Conservation (phyloP, 257 asterid species). For the Solanum pimpinellifolium region DNA sequence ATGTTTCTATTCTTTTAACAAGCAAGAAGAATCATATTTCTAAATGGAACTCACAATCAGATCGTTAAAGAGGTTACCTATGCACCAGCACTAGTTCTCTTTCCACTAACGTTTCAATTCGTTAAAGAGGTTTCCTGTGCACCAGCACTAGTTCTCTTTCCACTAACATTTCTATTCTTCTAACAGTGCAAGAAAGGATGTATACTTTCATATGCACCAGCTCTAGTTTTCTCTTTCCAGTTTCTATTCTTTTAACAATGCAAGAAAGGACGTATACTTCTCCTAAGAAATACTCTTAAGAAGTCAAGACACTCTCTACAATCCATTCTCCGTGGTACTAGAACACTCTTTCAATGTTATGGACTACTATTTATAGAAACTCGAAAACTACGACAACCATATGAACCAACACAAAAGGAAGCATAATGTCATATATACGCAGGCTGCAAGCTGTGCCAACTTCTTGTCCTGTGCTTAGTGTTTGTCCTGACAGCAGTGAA, state of each 20-base stretch:
- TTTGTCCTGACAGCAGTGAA: neutral
- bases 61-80: neutral
- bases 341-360: neutral
- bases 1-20: neutral
- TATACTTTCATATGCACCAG: neutral
- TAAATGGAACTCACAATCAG: neutral
- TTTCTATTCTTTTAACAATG: neutral
- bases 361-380: neutral
- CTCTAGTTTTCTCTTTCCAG: neutral
- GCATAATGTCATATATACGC: neutral
- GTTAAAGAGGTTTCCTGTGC: neutral
- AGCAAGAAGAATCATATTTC: neutral
- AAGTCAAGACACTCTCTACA: neutral
- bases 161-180: neutral
- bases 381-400: neutral
- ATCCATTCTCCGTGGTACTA: neutral
- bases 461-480: neutral
- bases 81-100: neutral
- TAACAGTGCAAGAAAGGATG: neutral
- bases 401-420: neutral
- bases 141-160: neutral
- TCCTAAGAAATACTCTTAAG: neutral
- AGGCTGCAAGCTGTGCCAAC: neutral
- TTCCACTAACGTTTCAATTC: neutral
- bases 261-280: neutral